Evolutionary conservation across 2,329 filamentous ascomycete species (phyloP).

Genomic region (Colletotrichum eremochloae): DNA sequence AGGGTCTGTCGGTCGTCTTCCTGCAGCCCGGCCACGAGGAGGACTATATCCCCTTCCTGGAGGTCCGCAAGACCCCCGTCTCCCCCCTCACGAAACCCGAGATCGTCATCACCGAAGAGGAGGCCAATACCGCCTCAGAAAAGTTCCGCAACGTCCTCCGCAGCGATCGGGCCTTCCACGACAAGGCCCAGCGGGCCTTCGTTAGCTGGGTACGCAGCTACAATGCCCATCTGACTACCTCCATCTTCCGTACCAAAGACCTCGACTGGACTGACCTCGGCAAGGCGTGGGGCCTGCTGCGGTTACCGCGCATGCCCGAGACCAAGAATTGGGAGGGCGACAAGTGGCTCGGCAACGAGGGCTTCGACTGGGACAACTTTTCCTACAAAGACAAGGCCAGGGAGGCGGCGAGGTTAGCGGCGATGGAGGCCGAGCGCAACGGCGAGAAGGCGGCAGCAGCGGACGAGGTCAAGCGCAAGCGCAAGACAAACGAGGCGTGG

Average conservation of each 20-base stretch:
- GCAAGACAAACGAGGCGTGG: slow-evolving; percentile 77
- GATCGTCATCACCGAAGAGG: slow-evolving; percentile 69
- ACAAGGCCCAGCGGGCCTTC: slow-evolving; percentile 91
- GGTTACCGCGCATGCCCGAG: slow-evolving; percentile 95
- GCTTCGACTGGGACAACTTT: slow-evolving; percentile 76
- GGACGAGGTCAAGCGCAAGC: slow-evolving; percentile 65
- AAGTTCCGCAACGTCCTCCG: slow-evolving; percentile 72
- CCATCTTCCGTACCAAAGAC: slow-evolving; percentile 87
- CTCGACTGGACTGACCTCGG: slow-evolving; percentile 89
- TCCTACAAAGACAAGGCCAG: slow-evolving; percentile 79
- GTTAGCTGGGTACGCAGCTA: slow-evolving; percentile 95
- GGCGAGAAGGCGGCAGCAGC: slow-evolving; percentile 49
- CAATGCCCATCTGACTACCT: slow-evolving; percentile 88
- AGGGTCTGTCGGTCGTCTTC: slow-evolving; percentile 87
- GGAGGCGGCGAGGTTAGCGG: slow-evolving; percentile 74
- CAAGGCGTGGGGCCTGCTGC: slow-evolving; percentile 86
- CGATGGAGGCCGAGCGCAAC: slow-evolving; percentile 64
- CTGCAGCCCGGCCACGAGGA: slow-evolving; percentile 88
- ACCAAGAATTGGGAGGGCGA: slow-evolving; percentile 80
- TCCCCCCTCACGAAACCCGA: slow-evolving; percentile 69
- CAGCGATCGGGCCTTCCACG: slow-evolving; percentile 73
- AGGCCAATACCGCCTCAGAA: slow-evolving; percentile 69
- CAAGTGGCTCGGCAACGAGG: slow-evolving; percentile 67
- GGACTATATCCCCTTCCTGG: slow-evolving; percentile 89
- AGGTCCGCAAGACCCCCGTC: slow-evolving; percentile 89